Evolutionary conservation across 139 green algal species (phyloP).

Genomic region (Chlorella sorokiniana): DNA sequence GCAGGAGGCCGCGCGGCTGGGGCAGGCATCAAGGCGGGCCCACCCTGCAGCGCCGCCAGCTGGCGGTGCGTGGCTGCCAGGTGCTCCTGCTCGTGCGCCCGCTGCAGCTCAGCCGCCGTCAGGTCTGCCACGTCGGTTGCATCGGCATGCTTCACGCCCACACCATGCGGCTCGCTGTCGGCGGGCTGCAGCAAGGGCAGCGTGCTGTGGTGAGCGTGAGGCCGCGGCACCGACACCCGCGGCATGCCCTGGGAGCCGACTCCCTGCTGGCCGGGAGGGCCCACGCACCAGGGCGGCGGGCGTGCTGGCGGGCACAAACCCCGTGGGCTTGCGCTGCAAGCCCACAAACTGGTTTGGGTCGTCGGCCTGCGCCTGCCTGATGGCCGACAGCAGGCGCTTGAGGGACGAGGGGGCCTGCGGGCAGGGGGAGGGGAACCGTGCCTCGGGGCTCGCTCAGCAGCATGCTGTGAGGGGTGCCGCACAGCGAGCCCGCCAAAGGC

Average conservation of each 20-base stretch:
- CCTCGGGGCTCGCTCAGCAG: too few species aligned
- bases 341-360: constrained; percentile 8
- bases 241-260: too few species aligned
- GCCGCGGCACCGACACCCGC: too few species aligned
- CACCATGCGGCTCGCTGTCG: not conserved
- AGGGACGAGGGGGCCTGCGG: constrained; percentile 27
- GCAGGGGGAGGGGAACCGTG: too few species aligned
- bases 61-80: not conserved
- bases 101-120: not conserved
- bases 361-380: not conserved
- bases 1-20: too few species aligned
- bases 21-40: not conserved
- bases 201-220: too few species aligned
- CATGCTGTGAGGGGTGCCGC: not conserved
- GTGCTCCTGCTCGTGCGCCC: not conserved
- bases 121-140: not conserved
- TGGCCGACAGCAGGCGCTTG: constrained; percentile 7
- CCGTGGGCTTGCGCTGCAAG: constrained; percentile 21
- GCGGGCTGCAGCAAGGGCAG: not conserved
- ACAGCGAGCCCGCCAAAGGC: too few species aligned
- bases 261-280: too few species aligned
- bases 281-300: not conserved
- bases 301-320: not conserved
- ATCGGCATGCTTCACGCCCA: not conserved
- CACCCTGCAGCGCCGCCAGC: constrained; percentile 1